Conservation (phyloP, 331 rosid species). For the Erythrophleum ivorense region DNA sequence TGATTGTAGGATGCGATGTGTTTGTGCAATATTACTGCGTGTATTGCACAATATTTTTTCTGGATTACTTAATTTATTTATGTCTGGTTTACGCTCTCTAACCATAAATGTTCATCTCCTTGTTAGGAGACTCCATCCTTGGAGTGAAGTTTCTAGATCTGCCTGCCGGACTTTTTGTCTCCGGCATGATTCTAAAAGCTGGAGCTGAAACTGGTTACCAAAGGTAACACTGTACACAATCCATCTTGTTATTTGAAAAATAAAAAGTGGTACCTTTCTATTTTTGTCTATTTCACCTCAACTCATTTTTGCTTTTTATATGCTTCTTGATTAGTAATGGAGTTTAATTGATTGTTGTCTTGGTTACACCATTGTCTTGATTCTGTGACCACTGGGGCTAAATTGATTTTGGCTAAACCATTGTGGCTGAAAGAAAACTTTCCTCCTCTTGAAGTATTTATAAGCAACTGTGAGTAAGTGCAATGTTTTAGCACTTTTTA, state of each 20-base stretch:
- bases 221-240: constrained; percentile 29
- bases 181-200: constrained; percentile 81
- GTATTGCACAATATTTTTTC: constrained; percentile 23
- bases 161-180: constrained; percentile 88
- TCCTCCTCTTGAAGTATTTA: constrained; percentile 25
- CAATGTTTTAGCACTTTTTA: constrained; percentile 17
- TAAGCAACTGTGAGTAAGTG: background rate
- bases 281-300: constrained; percentile 14
- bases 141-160: constrained; percentile 96
- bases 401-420: constrained; percentile 30
- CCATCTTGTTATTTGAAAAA: background rate
- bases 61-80: constrained; percentile 21
- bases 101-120: constrained; percentile 30
- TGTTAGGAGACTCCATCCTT: constrained; percentile 86
- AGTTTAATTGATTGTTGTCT: constrained; percentile 22
- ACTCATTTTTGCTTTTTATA: constrained; percentile 16
- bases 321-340: background rate
- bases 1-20: constrained; percentile 18
- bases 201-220: constrained; percentile 67
- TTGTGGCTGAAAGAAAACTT: constrained; percentile 6
- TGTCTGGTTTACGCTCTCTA: constrained; percentile 24
- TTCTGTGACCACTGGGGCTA: background rate
- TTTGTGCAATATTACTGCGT: constrained; percentile 5
- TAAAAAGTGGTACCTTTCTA: background rate
- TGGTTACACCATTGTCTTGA: background rate